phyloP scores from a whole-genome alignment of 768 basidiomycete genomes.

The Tubosaeta brunneosetosa region DNA sequence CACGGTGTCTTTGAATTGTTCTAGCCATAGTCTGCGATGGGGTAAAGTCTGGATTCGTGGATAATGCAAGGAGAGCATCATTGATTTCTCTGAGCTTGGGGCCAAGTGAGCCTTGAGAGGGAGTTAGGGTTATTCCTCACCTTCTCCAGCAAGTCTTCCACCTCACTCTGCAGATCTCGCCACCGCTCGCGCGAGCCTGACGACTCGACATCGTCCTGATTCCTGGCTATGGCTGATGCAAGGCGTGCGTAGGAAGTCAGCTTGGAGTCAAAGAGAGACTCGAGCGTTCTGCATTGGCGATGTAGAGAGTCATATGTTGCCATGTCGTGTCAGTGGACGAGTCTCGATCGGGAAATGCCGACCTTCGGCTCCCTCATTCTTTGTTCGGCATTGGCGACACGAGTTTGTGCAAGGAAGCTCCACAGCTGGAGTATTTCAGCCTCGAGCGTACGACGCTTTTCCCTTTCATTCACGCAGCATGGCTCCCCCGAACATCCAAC shows the following conservation, averaged over 20 bases:
- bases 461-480: too few relatives aligned
- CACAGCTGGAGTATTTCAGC: too few relatives aligned
- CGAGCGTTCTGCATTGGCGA: constrained; percentile 87
- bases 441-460: too few relatives aligned
- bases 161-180: constrained; percentile 80
- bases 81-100: constrained; percentile 81
- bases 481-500: too few relatives aligned
- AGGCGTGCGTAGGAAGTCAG: constrained; percentile 87
- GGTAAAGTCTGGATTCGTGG: constrained; percentile 56
- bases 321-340: constrained; percentile 38
- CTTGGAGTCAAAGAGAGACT: constrained; percentile 88
- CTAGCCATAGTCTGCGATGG: constrained; percentile 84
- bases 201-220: constrained; percentile 60
- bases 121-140: constrained; percentile 37
- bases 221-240: constrained; percentile 58
- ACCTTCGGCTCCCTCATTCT: too few relatives aligned
- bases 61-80: constrained; percentile 65
- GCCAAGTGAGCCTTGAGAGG: constrained; percentile 7
- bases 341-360: constrained; percentile 17
- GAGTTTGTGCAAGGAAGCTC: too few relatives aligned
- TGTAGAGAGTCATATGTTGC: constrained; percentile 84
- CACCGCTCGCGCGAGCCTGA: constrained; percentile 66
- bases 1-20: constrained; percentile 85
- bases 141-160: constrained; percentile 84
- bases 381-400: too few relatives aligned